Evolutionary conservation across 1,284 basidiomycete genomes (phyloP).

Genomic region (Boletus semigastroideus): DNA sequence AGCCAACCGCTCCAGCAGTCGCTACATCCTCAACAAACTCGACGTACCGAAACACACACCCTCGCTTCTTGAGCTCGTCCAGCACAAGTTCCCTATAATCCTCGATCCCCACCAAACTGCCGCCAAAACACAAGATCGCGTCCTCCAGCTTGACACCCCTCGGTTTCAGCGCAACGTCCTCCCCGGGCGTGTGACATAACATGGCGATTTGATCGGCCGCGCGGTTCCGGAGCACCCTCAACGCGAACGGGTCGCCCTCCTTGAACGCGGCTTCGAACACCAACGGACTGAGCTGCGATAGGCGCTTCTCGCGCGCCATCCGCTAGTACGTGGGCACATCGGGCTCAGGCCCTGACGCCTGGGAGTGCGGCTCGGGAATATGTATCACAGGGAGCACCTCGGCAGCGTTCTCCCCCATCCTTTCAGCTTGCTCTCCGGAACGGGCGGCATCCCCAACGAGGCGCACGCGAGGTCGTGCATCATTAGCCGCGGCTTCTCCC

Average conservation of each 20-base stretch:
- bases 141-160: conserved; percentile 51
- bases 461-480: conserved; percentile 55
- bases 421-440: conserved; percentile 39
- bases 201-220: conserved; percentile 62
- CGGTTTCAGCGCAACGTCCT: conserved; percentile 28
- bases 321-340: conserved; percentile 36
- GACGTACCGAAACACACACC: conserved; percentile 62
- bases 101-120: conserved; percentile 64
- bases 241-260: conserved; percentile 57
- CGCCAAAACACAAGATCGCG: conserved; percentile 69
- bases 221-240: conserved; percentile 52
- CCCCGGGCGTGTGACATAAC: conserved; percentile 44
- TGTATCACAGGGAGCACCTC: conserved; percentile 65
- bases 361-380: conserved; percentile 45
- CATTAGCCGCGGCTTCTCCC: conserved; percentile 67
- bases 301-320: conserved; percentile 63
- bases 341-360: not conserved
- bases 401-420: conserved; percentile 50
- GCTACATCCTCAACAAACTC: conserved; percentile 69
- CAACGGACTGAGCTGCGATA: conserved; percentile 69
- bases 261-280: conserved; percentile 73
- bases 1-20: conserved; percentile 55
- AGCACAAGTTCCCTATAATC: conserved; percentile 61
- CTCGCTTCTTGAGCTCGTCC: conserved; percentile 52
- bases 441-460: conserved; percentile 41